phyloP scores from a whole-genome alignment of 306 rosid genomes.

The Castanea sativa region DNA sequence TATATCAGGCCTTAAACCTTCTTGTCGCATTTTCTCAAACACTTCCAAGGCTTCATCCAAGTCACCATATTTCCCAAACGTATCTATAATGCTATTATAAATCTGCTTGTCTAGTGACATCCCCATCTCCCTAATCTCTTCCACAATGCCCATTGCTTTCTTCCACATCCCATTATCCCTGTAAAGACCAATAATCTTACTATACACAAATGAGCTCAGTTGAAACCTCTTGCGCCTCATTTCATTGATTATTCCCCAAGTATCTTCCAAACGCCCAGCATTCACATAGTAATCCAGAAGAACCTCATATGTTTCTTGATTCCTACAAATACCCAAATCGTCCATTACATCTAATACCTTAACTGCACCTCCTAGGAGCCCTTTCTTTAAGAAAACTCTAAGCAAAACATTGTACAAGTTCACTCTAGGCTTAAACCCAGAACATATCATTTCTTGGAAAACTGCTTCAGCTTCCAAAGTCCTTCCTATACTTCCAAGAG shows the following conservation, averaged over 20 bases:
- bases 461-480: slow-evolving; percentile 69
- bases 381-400: slow-evolving; percentile 69
- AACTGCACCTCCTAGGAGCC: slow-evolving; percentile 53
- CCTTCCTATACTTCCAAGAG: slow-evolving; percentile 65
- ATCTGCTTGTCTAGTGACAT: slow-evolving; percentile 50
- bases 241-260: slow-evolving; percentile 63
- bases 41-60: slow-evolving; percentile 57
- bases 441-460: slow-evolving; percentile 57
- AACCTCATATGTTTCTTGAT: slow-evolving; percentile 53
- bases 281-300: slow-evolving; percentile 60
- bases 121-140: slow-evolving; percentile 58
- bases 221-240: slow-evolving; percentile 54
- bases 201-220: slow-evolving; percentile 52
- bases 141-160: slow-evolving; percentile 65
- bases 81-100: slow-evolving; percentile 63
- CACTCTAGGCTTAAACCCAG: slow-evolving; percentile 49
- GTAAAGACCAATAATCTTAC: slow-evolving; percentile 63
- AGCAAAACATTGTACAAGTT: slow-evolving; percentile 57
- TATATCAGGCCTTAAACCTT: slow-evolving; percentile 63
- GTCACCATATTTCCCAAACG: slow-evolving; percentile 74
- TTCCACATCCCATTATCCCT: slow-evolving; percentile 91
- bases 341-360: slow-evolving; percentile 46
- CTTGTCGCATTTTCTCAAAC: slow-evolving; percentile 58
- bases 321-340: slow-evolving; percentile 31
- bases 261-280: slow-evolving; percentile 79